Evolutionary conservation across 2,329 filamentous ascomycete species (phyloP).

Genomic region (Exophiala viscosa): DNA sequence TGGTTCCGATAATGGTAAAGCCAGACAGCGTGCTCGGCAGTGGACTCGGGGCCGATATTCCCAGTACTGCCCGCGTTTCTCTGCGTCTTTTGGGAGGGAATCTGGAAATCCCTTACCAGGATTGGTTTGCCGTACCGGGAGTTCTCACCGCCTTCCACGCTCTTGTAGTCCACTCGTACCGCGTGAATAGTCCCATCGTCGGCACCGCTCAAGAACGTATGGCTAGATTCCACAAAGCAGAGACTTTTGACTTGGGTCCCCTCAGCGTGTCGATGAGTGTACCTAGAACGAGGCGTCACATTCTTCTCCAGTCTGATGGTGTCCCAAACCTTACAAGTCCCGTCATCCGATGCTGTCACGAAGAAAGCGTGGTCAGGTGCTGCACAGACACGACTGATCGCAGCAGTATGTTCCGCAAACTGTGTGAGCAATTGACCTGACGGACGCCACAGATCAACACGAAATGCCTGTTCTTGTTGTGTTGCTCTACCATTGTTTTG

Average conservation of each 20-base stretch:
- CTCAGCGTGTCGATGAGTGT: conserved; percentile 72
- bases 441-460: conserved; percentile 69
- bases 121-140: conserved; percentile 73
- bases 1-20: conserved; percentile 87
- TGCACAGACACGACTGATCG: conserved; percentile 75
- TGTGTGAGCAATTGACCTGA: conserved; percentile 79
- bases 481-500: conserved; percentile 11
- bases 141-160: conserved; percentile 54
- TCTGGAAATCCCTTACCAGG: conserved; percentile 73
- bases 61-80: conserved; percentile 81
- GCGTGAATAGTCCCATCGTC: conserved; percentile 88
- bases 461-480: conserved; percentile 18
- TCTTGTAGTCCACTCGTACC: conserved; percentile 71
- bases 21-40: conserved; percentile 75
- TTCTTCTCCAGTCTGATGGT: conserved; percentile 85
- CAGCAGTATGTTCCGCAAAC: conserved; percentile 79
- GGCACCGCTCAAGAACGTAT: conserved; percentile 87
- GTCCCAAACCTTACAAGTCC: conserved; percentile 90
- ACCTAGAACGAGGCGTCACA: conserved; percentile 78
- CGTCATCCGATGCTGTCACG: conserved; percentile 87
- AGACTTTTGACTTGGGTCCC: conserved; percentile 73
- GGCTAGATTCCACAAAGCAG: conserved; percentile 89
- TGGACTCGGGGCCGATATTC: conserved; percentile 50
- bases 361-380: conserved; percentile 94
- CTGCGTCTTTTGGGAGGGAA: conserved; percentile 55